phyloP scores from a whole-genome alignment of 768 basidiomycete genomes.

The Terana coerulea region DNA sequence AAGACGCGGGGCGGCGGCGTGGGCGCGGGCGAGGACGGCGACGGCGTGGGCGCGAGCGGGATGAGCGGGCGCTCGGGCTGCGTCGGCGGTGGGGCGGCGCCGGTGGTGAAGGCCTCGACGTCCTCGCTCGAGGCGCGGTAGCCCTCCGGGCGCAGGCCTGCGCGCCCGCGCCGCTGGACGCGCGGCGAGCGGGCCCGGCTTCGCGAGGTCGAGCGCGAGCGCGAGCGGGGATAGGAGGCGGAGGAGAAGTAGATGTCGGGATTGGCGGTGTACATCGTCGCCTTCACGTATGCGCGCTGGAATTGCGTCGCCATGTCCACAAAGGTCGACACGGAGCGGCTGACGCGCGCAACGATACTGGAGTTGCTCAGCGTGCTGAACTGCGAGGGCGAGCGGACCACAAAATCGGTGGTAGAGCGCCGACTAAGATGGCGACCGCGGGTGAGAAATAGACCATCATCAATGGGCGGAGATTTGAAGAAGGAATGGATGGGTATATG shows the following conservation, averaged over 20 bases:
- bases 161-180: constrained; percentile 13
- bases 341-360: constrained; percentile 26
- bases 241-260: constrained; percentile 19
- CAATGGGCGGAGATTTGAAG: background rate
- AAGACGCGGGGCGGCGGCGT: constrained; percentile 26
- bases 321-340: constrained; percentile 37
- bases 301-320: constrained; percentile 52
- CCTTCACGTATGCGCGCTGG: constrained; percentile 54
- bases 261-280: constrained; percentile 45
- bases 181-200: constrained; percentile 16
- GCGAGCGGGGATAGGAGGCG: constrained; percentile 17
- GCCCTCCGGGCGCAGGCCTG: constrained; percentile 33
- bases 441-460: background rate
- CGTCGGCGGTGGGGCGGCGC: background rate
- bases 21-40: constrained; percentile 17
- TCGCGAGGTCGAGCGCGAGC: constrained; percentile 16
- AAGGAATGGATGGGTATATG: background rate
- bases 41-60: constrained; percentile 4
- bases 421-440: background rate
- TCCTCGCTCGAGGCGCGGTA: constrained; percentile 41
- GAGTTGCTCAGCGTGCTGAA: constrained; percentile 10
- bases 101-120: constrained; percentile 37
- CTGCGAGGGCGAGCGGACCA: constrained; percentile 8
- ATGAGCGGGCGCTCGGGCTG: constrained; percentile 1
- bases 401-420: background rate